Evolutionary conservation across 345 rosid genomes (phyloP), one percentile per base, ranked within the genome.

Genomic region (Excoecaria agallocha): DNA sequence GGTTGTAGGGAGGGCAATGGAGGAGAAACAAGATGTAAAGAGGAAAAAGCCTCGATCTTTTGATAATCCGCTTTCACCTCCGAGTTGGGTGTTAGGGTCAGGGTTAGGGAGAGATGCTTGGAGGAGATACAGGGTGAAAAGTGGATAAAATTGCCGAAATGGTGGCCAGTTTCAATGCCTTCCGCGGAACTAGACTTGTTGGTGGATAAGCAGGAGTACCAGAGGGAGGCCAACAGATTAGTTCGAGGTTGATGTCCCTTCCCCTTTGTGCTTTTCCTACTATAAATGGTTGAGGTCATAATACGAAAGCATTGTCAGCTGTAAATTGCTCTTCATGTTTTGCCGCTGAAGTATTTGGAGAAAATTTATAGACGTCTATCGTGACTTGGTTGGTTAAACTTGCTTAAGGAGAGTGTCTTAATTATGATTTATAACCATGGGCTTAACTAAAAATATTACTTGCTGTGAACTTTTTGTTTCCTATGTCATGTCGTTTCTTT

Each of bases 221-320:
- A 90, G 80, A 94, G 85, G 83, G 92, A 87, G 85, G 97, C 96
- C 70, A 90, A 89, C 81, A 85, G 85, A 85, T 79, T 94, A 75
- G 79, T 92, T 69, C 81, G 93, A 88, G 96, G 98, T 93, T 10
- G 0, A 71, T 66, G 16, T 79, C 65, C 46, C 20, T 73, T 56
- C 48, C 74, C 64, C 10, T 43, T 72, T 39, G 3, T 52, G 30
- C 12, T n/a, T 60, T 30, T 20, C 16, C 24, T 24, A 41, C 30
- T 20, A 6, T 41, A 16, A 25, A 41, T 45, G 55, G 5, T 48
- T 57, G 12, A 3, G 22, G 24, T 19, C 10, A 19, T 55, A n/a
- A n/a, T n/a, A n/a, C n/a, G n/a, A n/a, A n/a, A n/a, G n/a, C n/a
- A 20, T 55, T 55, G 10, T 43, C 8, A 43, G 48, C 10, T 8